A percentile compares a stretch with the other conserved stretches of the same genome.
Conservation (phyloP, 2,329 filamentous ascomycete genomes). For the Venturia oleaginea region DNA sequence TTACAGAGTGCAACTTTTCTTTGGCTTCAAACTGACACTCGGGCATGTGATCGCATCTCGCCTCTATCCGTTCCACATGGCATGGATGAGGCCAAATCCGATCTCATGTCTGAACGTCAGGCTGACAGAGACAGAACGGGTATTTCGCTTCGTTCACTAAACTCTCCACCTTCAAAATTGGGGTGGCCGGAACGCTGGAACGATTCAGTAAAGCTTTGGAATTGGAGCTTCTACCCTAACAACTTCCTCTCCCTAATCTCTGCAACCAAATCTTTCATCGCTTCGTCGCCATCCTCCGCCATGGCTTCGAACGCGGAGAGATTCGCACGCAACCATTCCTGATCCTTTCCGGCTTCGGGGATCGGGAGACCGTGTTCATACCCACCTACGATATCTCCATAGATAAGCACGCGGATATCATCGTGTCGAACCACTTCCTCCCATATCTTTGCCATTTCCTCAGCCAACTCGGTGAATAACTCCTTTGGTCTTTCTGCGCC, state of each 20-base stretch:
- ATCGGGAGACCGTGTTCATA: slow-evolving; percentile 22
- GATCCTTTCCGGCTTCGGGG: slow-evolving; percentile 21
- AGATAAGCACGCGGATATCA: slow-evolving; percentile 22
- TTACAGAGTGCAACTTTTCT: too few species aligned
- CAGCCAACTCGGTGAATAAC: slow-evolving; percentile 21
- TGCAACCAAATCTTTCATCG: slow-evolving; percentile 15
- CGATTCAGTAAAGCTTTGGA: too few species aligned
- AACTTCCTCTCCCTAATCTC: slow-evolving; percentile 10
- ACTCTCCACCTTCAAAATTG: too few species aligned
- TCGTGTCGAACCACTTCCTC: slow-evolving; percentile 12
- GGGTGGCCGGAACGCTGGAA: too few species aligned
- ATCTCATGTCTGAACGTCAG: too few species aligned
- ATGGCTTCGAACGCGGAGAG: slow-evolving; percentile 20
- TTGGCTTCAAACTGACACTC: too few species aligned
- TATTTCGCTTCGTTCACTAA: too few species aligned
- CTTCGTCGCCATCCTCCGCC: slow-evolving; percentile 20
- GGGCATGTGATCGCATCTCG: too few species aligned
- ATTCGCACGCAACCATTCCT: slow-evolving; percentile 20
- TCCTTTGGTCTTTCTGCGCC: slow-evolving; percentile 24
- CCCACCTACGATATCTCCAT: slow-evolving; percentile 22
- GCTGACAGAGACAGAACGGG: too few species aligned
- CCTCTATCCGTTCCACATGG: too few species aligned
- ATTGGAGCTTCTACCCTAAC: background rate
- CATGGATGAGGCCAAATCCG: too few species aligned
- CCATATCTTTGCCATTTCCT: slow-evolving; percentile 3